A percentile compares a stretch with the other conserved stretches of the same genome.
These are phyloP conservation scores for Elongisporangium senticosum DNA, from an alignment of 352 stramenopile species.

Conservation along the genomic window DNA sequence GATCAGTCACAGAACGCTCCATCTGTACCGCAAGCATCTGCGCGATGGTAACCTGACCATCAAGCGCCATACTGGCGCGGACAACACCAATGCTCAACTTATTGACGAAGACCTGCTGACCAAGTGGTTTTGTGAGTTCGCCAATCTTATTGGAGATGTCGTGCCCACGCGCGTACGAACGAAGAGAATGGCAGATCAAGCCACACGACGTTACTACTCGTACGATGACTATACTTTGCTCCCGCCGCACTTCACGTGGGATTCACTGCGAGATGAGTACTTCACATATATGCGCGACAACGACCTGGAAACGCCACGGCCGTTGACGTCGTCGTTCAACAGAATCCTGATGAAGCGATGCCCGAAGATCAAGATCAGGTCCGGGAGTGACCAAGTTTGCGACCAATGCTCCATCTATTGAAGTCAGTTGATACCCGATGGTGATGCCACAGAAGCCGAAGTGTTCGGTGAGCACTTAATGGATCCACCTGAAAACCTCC, in stretches of 20 bases:
- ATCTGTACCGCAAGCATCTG: slow-evolving; percentile 4
- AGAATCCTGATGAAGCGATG: not conserved
- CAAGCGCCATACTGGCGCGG: slow-evolving; percentile 1
- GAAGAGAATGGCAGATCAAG: not conserved
- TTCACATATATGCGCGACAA: not conserved
- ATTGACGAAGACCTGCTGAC: slow-evolving; percentile 5
- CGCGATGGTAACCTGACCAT: slow-evolving; percentile 1
- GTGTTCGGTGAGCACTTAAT: no score
- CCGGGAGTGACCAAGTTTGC: no score
- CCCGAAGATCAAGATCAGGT: not conserved
- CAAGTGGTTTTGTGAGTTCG: slow-evolving; percentile 2
- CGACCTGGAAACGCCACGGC: not conserved
- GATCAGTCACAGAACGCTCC: slow-evolving; percentile 2
- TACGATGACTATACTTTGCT: slow-evolving; percentile 7
- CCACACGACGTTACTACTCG: slow-evolving; percentile 3
- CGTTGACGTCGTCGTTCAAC: not conserved
- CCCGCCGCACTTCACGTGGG: slow-evolving; percentile 4
- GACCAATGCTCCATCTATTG: no score
- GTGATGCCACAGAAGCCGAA: no score
- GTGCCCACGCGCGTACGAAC: slow-evolving; percentile 3
- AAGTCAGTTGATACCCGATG: no score
- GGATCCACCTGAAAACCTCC: no score
- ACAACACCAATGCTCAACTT: slow-evolving; percentile 2
- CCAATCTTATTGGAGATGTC: slow-evolving; percentile 2
- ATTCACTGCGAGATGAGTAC: not conserved